Conservation (phyloP, 2,329 filamentous ascomycete genomes). For the Chalaropsis ovoidea region DNA sequence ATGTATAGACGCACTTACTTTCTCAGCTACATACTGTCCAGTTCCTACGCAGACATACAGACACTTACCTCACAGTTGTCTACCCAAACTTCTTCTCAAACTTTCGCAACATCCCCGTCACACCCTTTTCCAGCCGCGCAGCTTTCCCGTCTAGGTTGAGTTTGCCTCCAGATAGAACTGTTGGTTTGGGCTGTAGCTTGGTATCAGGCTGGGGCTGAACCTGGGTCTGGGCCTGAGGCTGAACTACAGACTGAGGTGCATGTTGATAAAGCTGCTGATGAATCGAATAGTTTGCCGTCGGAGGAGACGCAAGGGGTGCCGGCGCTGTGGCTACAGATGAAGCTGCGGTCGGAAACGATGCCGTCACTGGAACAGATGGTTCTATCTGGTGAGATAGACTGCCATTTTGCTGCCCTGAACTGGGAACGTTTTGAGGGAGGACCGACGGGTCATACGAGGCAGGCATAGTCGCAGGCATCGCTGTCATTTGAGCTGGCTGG, state of each 20-base stretch:
- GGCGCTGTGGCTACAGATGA: constrained; percentile 26
- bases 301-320: constrained; percentile 27
- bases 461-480: constrained; percentile 27
- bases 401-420: constrained; percentile 13
- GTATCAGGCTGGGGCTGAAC: neutral
- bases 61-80: neutral
- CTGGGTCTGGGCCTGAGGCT: constrained; percentile 11
- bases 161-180: constrained; percentile 28
- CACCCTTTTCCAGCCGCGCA: constrained; percentile 57
- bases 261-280: constrained; percentile 59
- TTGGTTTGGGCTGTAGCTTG: constrained; percentile 8
- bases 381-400: constrained; percentile 10
- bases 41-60: neutral
- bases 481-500: constrained; percentile 25
- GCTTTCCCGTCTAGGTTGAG: constrained; percentile 55
- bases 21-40: too few relatives aligned
- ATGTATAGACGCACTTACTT: too few relatives aligned
- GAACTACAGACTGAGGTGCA: neutral
- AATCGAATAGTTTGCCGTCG: constrained; percentile 43
- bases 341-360: constrained; percentile 24
- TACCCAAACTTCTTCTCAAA: constrained; percentile 64
- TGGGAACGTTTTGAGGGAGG: constrained; percentile 20
- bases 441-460: constrained; percentile 24
- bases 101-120: constrained; percentile 64
- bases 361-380: constrained; percentile 26